phyloP scores from a whole-genome alignment of 2,329 filamentous ascomycete genomes.

The Fusarium coffeatum region DNA sequence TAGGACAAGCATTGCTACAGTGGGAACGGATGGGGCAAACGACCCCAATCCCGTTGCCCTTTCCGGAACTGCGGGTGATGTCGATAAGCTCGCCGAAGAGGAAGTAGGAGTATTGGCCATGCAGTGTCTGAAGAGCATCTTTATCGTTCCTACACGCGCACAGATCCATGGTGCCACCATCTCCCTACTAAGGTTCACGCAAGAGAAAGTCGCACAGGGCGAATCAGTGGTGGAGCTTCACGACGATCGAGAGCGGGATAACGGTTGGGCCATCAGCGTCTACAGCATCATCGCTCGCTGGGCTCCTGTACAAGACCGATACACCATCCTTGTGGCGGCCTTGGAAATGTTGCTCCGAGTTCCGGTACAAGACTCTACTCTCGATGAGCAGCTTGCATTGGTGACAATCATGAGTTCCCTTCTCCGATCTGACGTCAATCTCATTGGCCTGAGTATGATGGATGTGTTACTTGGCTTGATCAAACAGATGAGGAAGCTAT shows the following conservation, averaged over 20 bases:
- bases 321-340: constrained; percentile 85
- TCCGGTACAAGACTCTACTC: constrained; percentile 74
- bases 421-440: constrained; percentile 87
- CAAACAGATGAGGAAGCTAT: constrained; percentile 81
- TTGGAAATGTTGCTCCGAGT: constrained; percentile 80
- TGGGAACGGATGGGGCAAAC: constrained; percentile 68
- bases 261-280: constrained; percentile 84
- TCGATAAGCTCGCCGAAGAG: constrained; percentile 89
- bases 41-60: constrained; percentile 77
- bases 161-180: constrained; percentile 84
- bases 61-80: constrained; percentile 85
- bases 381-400: constrained; percentile 80
- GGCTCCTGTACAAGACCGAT: constrained; percentile 94
- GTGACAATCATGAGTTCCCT: constrained; percentile 84
- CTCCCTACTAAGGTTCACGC: constrained; percentile 80
- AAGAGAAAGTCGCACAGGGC: constrained; percentile 65
- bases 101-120: constrained; percentile 86
- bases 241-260: constrained; percentile 56
- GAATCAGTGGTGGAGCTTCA: constrained; percentile 65
- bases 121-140: constrained; percentile 87
- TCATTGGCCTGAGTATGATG: constrained; percentile 96
- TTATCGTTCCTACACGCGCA: constrained; percentile 81
- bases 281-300: constrained; percentile 84
- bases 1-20: constrained; percentile 83
- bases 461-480: constrained; percentile 89